Evolutionary conservation across 257 asterid genomes (phyloP).

Genomic region (Dorcoceras hygrometricum): DNA sequence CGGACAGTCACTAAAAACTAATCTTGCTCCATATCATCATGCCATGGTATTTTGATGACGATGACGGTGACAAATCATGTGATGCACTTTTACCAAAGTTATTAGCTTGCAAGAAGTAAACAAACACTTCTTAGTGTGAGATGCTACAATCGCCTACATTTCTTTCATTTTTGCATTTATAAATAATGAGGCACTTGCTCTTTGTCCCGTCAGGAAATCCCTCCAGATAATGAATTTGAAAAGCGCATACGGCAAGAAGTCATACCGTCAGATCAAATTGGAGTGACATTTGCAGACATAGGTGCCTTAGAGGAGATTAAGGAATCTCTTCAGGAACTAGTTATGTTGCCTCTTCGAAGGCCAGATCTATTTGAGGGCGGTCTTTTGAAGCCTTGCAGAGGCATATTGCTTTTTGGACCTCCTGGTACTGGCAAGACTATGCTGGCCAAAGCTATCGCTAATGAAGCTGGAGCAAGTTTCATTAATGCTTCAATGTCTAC

Average conservation of each 20-base stretch:
- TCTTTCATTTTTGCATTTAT: not conserved
- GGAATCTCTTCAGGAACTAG: slow-evolving; percentile 81
- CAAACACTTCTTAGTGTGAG: not conserved
- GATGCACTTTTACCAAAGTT: not conserved
- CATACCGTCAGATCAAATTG: slow-evolving; percentile 70
- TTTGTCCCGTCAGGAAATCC: slow-evolving; percentile 46
- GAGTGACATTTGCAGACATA: slow-evolving; percentile 77
- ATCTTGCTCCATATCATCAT: not conserved
- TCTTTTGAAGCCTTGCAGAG: slow-evolving; percentile 80
- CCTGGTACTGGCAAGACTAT: no score
- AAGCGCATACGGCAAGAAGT: slow-evolving; percentile 86
- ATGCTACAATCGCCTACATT: not conserved
- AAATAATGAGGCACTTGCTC: slow-evolving; percentile 2
- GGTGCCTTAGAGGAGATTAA: slow-evolving; percentile 83
- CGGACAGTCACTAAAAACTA: not conserved
- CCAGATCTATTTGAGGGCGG: slow-evolving; percentile 91
- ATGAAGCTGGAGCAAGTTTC: no score
- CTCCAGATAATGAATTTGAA: slow-evolving; percentile 89
- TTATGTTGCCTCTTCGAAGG: slow-evolving; percentile 77
- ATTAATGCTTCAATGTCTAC: slow-evolving; percentile 82
- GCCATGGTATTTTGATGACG: not conserved
- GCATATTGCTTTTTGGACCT: no score
- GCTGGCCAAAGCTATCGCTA: no score
- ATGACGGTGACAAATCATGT: not conserved
- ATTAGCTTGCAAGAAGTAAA: not conserved